Percentiles rank a stretch among this genome's conserved stretches.
Conservation (phyloP, 306 rosid genomes). For the Casuarina cunninghamiana region DNA sequence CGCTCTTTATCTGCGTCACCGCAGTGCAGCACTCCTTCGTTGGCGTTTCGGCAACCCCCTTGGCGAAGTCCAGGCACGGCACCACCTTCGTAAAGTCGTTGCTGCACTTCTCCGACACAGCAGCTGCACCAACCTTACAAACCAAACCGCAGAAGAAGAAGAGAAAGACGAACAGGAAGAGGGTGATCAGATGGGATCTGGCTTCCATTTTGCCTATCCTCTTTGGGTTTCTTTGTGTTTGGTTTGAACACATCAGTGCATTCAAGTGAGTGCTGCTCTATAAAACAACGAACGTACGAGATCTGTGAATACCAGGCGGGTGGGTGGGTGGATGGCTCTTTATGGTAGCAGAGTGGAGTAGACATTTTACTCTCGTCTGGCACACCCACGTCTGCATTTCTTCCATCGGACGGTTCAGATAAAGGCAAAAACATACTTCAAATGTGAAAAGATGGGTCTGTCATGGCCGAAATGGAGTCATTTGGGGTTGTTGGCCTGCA, state of each 20-base stretch:
- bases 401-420: background rate
- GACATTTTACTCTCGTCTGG: background rate
- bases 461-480: slow-evolving; percentile 22
- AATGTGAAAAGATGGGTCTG: background rate
- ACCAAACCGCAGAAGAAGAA: background rate
- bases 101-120: slow-evolving; percentile 38
- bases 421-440: background rate
- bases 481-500: slow-evolving; percentile 32
- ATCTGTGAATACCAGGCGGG: background rate
- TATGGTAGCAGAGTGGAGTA: background rate
- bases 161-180: background rate
- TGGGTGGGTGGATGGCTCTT: background rate
- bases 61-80: slow-evolving; percentile 53
- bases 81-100: slow-evolving; percentile 42
- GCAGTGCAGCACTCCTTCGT: slow-evolving; percentile 62
- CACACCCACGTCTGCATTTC: background rate
- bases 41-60: slow-evolving; percentile 57
- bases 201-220: slow-evolving; percentile 1
- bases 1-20: slow-evolving; percentile 41
- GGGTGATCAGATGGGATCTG: background rate
- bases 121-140: background rate
- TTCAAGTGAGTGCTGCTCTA: background rate
- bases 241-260: background rate
- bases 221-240: background rate
- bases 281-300: background rate